phyloP scores from a whole-genome alignment of 371 early-diverging fungal genomes.

The Sporodiniella umbellata region DNA sequence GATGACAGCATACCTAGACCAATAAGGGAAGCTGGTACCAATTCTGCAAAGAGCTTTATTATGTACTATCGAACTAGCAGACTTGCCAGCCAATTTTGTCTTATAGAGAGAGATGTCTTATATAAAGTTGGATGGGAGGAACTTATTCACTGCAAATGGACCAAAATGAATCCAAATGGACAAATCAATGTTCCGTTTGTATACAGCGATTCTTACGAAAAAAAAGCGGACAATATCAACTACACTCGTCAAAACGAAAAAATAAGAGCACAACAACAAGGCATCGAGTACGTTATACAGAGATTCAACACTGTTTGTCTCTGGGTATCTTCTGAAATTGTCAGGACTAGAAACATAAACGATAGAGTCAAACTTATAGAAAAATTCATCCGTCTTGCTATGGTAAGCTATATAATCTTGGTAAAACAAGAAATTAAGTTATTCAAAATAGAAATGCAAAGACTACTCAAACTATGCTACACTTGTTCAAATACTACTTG shows the following conservation, averaged over 20 bases:
- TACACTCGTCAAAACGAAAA: slow-evolving; percentile 19
- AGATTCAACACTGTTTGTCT: slow-evolving; percentile 67
- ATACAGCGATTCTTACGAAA: too few species aligned
- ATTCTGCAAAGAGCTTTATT: slow-evolving; percentile 38
- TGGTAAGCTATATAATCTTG: slow-evolving; percentile 28
- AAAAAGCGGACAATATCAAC: slow-evolving; percentile 7
- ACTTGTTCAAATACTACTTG: slow-evolving; percentile 59
- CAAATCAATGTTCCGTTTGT: slow-evolving; percentile 5
- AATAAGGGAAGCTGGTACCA: not conserved
- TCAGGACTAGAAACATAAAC: slow-evolving; percentile 51
- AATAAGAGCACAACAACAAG: slow-evolving; percentile 21
- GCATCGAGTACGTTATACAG: slow-evolving; percentile 59
- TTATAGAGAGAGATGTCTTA: slow-evolving; percentile 59
- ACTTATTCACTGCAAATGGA: slow-evolving; percentile 59
- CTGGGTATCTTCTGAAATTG: slow-evolving; percentile 72
- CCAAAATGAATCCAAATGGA: slow-evolving; percentile 33
- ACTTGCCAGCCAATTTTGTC: slow-evolving; percentile 60
- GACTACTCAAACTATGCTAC: slow-evolving; percentile 65
- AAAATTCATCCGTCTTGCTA: slow-evolving; percentile 70
- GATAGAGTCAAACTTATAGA: slow-evolving; percentile 63
- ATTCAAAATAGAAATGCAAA: slow-evolving; percentile 51
- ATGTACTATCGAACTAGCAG: slow-evolving; percentile 49
- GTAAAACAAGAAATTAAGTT: not conserved
- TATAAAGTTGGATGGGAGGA: slow-evolving; percentile 63
- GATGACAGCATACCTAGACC: not conserved